Conservation (phyloP, 768 basidiomycete genomes). For the Hygrocybe punicea region DNA sequence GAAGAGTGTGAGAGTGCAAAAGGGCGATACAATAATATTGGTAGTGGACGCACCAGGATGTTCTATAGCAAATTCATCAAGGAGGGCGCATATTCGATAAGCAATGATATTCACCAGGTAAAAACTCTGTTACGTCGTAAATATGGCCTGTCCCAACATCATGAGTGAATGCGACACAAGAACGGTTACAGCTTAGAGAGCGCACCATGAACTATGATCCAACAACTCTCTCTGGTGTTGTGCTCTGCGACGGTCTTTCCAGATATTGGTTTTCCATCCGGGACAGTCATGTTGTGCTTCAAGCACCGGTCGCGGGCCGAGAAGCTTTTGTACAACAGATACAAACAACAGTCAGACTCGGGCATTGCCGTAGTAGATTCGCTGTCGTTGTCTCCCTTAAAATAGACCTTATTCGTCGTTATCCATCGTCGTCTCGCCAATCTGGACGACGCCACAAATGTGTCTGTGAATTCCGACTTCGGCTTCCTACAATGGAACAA, state of each 20-base stretch:
- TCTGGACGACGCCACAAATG: too few relatives aligned
- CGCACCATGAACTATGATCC: conserved; percentile 82
- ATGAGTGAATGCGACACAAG: conserved; percentile 1
- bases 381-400: too few relatives aligned
- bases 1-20: conserved; percentile 9
- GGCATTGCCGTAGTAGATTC: too few relatives aligned
- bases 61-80: conserved; percentile 34
- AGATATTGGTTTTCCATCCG: conserved; percentile 29
- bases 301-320: too few relatives aligned
- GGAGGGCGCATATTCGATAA: too few relatives aligned
- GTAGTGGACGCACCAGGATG: conserved; percentile 51
- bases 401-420: too few relatives aligned
- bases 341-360: too few relatives aligned
- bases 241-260: conserved; percentile 54
- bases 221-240: conserved; percentile 60
- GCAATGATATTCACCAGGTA: conserved; percentile 51
- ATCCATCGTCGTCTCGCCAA: too few relatives aligned
- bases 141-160: conserved; percentile 50
- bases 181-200: background rate
- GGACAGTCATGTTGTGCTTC: background rate
- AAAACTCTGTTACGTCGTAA: conserved; percentile 77
- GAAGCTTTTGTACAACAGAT: too few relatives aligned
- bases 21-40: background rate
- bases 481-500: too few relatives aligned
- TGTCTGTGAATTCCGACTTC: too few relatives aligned